Evolutionary conservation across 768 basidiomycete species (phyloP), one percentile per base, ranked within the genome.

Genomic region (Trametes gibbosa): DNA sequence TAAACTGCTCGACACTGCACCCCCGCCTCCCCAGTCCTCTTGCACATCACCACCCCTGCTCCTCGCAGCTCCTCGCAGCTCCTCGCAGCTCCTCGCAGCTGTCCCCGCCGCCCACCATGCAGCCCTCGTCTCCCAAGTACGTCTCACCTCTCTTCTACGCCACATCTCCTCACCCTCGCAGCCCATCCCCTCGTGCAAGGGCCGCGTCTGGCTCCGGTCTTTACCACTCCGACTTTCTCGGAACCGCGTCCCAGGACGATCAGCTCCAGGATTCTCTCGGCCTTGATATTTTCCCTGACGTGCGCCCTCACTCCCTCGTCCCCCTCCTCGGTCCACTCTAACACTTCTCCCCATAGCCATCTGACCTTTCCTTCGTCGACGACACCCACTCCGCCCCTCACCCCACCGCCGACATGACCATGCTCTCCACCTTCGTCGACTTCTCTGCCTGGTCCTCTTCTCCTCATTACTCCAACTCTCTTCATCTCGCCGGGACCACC

Each of bases 261-360:
- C 23, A 35, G 13, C 23, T 32, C 13, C 43, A 61, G 1, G 49
- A 51, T 10, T 9, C 53, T 6, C 59, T 61, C 14, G 59, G 49
- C 14, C 60, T 61, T 19, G 17, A 56, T 34, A 37, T 50, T 14
- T 37, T 46, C 29, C 12, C n/a, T 14, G 57, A 54, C 27, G 56
- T 52, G 13, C 27, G 56, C 48, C 17, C 21, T 45, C 56, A 25
- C 42, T 14, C 9, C 12, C 24, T 16, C 21, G n/a, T 0, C 42
- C 16, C 9, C 47, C 29, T 1, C 35, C 43, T 5, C 35, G 24
- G 35, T 17, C n/a, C n/a, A 5, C 5, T 35, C 34, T n/a, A 12
- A 23, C 16, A 19, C 21, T 9, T 47, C 10, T 40, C 27, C 13
- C 13, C 25, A n/a, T 32, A 59, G 58, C 29, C 29, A 32, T 32